Evolutionary conservation across 441 rosid genomes (phyloP).

Genomic region (Geranium incanum): DNA sequence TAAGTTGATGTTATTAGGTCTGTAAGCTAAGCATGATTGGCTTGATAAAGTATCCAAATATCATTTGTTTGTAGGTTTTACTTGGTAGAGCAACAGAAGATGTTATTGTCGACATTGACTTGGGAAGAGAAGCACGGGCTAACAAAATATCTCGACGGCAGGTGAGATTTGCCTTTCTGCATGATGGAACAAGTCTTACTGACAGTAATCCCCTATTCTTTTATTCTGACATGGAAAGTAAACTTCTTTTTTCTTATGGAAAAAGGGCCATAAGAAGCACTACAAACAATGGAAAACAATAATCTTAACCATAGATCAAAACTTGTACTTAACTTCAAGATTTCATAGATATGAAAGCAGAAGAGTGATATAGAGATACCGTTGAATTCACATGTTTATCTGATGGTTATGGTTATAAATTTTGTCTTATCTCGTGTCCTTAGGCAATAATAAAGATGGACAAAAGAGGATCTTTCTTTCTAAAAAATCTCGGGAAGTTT

Average conservation of each 20-base stretch:
- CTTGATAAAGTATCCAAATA: background rate
- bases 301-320: no score
- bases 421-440: slow-evolving; percentile 12
- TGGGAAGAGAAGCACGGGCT: slow-evolving; percentile 18
- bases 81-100: slow-evolving; percentile 24
- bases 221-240: background rate
- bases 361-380: no score
- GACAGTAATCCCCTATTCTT: no score
- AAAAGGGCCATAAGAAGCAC: no score
- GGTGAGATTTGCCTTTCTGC: slow-evolving; percentile 9
- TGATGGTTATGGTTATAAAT: background rate
- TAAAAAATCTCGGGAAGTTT: slow-evolving; percentile 71
- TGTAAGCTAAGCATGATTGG: background rate
- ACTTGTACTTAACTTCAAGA: no score
- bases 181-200: no score
- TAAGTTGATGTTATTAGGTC: background rate
- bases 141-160: slow-evolving; percentile 25
- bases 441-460: slow-evolving; percentile 69
- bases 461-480: slow-evolving; percentile 53
- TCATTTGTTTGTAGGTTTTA: slow-evolving; percentile 15
- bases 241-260: no score
- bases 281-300: no score
- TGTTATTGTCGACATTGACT: slow-evolving; percentile 21
- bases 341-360: no score
- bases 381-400: no score